These are phyloP conservation scores for Symmetrospora coprosmae DNA, from an alignment of 768 basidiomycete species.

Conservation along the genomic window DNA sequence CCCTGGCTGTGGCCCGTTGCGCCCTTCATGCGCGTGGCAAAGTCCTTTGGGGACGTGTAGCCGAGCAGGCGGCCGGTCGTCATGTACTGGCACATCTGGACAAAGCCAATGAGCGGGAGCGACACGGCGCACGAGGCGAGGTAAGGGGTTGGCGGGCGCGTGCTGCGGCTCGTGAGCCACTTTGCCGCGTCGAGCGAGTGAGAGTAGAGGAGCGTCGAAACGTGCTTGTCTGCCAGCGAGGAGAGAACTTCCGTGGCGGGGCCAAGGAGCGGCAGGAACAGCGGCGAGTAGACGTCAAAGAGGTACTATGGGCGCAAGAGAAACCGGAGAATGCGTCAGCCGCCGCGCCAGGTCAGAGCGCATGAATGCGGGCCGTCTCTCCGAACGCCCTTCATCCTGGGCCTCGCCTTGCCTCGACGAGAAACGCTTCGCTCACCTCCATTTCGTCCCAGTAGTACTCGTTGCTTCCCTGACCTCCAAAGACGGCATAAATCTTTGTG, in stretches of 20 bases:
- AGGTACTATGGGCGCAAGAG: constrained; percentile 79
- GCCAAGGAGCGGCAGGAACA: constrained; percentile 55
- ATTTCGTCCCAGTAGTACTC: constrained; percentile 96
- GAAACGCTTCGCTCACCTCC: constrained; percentile 41
- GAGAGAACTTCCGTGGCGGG: constrained; percentile 52
- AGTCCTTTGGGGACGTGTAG: constrained; percentile 40
- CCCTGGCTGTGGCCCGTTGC: constrained; percentile 97
- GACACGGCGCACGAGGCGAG: constrained; percentile 87
- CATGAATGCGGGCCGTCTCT: too few relatives aligned
- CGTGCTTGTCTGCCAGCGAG: constrained; percentile 41
- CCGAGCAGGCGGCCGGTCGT: constrained; percentile 60
- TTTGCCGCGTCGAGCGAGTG: constrained; percentile 66
- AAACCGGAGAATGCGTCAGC: not conserved
- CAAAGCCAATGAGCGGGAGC: constrained; percentile 87
- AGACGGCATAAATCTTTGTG: constrained; percentile 60
- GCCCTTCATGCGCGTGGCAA: constrained; percentile 61
- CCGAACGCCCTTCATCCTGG: too few relatives aligned
- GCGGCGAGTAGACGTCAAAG: constrained; percentile 80
- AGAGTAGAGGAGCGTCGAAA: constrained; percentile 47
- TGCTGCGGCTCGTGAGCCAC: constrained; percentile 60
- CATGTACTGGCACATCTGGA: constrained; percentile 87
- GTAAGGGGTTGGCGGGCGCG: constrained; percentile 68
- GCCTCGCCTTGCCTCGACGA: too few relatives aligned
- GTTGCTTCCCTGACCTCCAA: constrained; percentile 95
- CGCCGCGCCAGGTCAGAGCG: too few relatives aligned